Evolutionary conservation across 805 yeast species (phyloP).

Genomic region (Saccharomycopsis olivae): DNA sequence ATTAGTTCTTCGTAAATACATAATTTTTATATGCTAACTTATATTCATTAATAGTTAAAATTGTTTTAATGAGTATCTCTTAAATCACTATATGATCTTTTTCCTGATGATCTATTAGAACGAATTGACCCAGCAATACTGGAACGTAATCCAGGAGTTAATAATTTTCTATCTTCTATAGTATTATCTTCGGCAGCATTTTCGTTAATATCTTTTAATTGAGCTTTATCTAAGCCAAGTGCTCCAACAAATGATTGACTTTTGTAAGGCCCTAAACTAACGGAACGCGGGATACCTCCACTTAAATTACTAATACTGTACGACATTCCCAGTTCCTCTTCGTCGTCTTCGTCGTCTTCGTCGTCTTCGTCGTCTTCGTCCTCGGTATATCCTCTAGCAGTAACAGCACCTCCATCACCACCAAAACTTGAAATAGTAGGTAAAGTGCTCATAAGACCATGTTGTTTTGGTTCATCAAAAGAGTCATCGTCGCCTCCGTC

Average conservation of each 20-base stretch:
- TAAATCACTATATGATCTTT: neutral
- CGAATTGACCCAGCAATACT: neutral
- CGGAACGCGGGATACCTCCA: neutral
- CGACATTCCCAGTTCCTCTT: neutral
- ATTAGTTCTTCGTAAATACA: no score
- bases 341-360: constrained; percentile 1
- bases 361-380: neutral
- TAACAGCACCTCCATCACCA: neutral
- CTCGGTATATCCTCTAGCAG: neutral
- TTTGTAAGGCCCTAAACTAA: neutral
- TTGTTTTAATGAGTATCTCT: no score
- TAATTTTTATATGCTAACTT: no score
- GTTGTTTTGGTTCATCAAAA: constrained; percentile 19
- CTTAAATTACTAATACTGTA: neutral
- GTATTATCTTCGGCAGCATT: neutral
- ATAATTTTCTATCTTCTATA: neutral
- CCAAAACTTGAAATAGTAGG: constrained; percentile 18
- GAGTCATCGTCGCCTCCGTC: constrained; percentile 13
- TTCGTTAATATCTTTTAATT: neutral
- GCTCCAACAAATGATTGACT: neutral
- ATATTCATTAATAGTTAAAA: no score
- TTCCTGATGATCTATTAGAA: neutral
- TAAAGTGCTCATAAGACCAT: constrained; percentile 18
- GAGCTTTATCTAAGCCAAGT: neutral
- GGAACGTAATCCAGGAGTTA: neutral